Percentiles rank a stretch among this genome's conserved stretches.
Conservation (phyloP, 345 rosid genomes). For the Kernera saxatilis region DNA sequence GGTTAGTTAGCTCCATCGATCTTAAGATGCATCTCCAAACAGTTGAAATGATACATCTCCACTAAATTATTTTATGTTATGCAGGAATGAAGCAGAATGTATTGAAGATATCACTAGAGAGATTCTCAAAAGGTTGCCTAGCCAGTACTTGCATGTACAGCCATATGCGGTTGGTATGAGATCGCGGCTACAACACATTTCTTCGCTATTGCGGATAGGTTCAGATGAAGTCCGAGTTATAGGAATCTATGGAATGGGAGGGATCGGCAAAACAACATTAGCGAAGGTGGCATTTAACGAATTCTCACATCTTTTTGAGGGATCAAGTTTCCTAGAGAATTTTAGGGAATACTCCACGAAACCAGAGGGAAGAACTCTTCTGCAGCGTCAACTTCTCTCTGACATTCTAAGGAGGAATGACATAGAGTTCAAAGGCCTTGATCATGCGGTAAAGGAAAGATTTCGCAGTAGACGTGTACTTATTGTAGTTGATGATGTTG, state of each 20-base stretch:
- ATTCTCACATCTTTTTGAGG: constrained; percentile 30
- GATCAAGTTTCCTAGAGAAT: constrained; percentile 30
- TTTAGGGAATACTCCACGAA: too few relatives aligned
- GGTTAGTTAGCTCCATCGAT: too few relatives aligned
- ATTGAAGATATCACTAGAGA: not conserved
- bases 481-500: constrained; percentile 18
- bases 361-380: constrained; percentile 1
- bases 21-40: too few relatives aligned
- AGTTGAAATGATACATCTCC: too few relatives aligned
- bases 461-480: not conserved
- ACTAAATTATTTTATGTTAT: too few relatives aligned
- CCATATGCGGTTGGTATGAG: constrained; percentile 23
- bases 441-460: not conserved
- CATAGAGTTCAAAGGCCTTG: not conserved
- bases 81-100: not conserved
- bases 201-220: not conserved
- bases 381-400: constrained; percentile 30
- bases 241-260: not conserved
- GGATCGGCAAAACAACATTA: not conserved
- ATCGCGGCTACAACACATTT: not conserved
- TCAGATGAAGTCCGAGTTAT: not conserved
- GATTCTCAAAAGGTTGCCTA: not conserved
- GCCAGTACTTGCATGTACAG: not conserved
- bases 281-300: constrained; percentile 29
- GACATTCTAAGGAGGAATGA: constrained; percentile 18